These are phyloP conservation scores for Fusarium tuaranense DNA, from an alignment of 2,329 filamentous ascomycete species.

Conservation along the genomic window DNA sequence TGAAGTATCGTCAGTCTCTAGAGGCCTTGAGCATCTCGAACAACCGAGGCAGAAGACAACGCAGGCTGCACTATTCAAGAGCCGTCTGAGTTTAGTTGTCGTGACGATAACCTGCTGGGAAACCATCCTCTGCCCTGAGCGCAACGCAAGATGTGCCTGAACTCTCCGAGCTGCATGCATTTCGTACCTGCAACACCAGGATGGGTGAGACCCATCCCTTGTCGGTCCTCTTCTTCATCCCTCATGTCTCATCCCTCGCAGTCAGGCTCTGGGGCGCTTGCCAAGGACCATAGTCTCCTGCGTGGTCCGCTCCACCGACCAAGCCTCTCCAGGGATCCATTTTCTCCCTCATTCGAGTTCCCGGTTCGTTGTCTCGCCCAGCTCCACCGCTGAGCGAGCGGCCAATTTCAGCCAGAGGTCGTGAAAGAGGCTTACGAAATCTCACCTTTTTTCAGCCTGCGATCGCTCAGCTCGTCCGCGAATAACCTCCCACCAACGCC, in stretches of 20 bases:
- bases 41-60: constrained; percentile 13
- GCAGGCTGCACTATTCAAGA: not conserved
- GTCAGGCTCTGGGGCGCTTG: constrained; percentile 15
- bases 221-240: constrained; percentile 20
- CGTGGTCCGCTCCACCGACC: constrained; percentile 30
- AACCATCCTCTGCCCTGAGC: constrained; percentile 13
- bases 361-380: constrained; percentile 33
- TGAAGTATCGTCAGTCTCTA: constrained; percentile 22
- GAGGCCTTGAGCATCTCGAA: not conserved
- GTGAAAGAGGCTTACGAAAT: constrained; percentile 33
- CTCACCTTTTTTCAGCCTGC: constrained; percentile 30
- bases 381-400: constrained; percentile 34
- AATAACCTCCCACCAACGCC: constrained; percentile 22
- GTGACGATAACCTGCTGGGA: constrained; percentile 33
- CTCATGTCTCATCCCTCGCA: constrained; percentile 26
- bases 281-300: constrained; percentile 10
- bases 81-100: constrained; percentile 32
- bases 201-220: constrained; percentile 1
- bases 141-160: constrained; percentile 11
- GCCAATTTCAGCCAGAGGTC: constrained; percentile 35
- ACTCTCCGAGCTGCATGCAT: constrained; percentile 22
- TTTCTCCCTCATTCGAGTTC: constrained; percentile 33
- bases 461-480: constrained; percentile 22
- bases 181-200: constrained; percentile 8
- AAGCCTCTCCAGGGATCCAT: constrained; percentile 40